These are phyloP conservation scores for Hemisphaericaspora nanyangensis DNA, from an alignment of 805 yeast species.

Conservation along the genomic window DNA sequence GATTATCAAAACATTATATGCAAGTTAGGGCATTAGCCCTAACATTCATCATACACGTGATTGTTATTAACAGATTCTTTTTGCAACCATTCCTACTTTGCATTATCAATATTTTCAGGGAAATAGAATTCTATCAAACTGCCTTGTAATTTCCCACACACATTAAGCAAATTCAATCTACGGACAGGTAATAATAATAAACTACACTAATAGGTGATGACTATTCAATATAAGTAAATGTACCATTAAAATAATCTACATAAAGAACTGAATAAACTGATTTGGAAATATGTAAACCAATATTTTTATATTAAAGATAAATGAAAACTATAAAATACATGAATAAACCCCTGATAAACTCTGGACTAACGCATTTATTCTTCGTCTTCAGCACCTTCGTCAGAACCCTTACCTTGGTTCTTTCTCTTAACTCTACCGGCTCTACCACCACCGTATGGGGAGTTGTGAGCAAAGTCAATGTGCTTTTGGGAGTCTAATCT, in stretches of 20 bases:
- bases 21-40: slow-evolving; percentile 3
- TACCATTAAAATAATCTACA: slow-evolving; percentile 1
- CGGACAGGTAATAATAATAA: no score
- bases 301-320: slow-evolving; percentile 1
- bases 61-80: not conserved
- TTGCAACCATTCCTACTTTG: no score
- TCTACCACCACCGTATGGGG: slow-evolving; percentile 99
- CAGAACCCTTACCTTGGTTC: slow-evolving; percentile 64
- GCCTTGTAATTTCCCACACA: no score
- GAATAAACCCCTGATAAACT: not conserved
- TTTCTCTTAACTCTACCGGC: slow-evolving; percentile 99
- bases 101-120: no score
- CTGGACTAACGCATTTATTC: slow-evolving; percentile 44
- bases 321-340: slow-evolving; percentile 2
- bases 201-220: no score
- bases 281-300: slow-evolving; percentile 4
- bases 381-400: slow-evolving; percentile 71
- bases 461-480: slow-evolving; percentile 98
- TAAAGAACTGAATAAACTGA: not conserved
- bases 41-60: slow-evolving; percentile 2
- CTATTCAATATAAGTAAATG: no score
- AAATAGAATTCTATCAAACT: no score
- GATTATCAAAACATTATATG: not conserved
- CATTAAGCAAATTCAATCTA: no score
- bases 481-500: slow-evolving; percentile 99